A percentile compares a stretch with the other conserved stretches of the same genome.
phyloP scores from a whole-genome alignment of 2,329 filamentous ascomycete genomes.

The Sporothrix curviconia region DNA sequence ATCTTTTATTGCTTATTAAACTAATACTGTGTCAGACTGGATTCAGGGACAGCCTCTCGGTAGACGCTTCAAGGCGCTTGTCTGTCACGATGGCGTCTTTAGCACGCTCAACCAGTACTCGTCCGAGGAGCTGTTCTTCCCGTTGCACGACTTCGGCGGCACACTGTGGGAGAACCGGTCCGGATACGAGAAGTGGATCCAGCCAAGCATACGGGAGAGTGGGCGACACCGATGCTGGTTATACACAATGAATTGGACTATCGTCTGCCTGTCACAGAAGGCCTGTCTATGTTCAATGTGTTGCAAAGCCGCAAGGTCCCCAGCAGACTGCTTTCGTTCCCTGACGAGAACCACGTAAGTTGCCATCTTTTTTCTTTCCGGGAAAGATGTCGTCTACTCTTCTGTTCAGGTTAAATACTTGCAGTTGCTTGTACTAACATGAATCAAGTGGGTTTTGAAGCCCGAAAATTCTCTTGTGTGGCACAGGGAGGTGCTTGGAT shows the following conservation, averaged over 20 bases:
- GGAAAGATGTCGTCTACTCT: too few species aligned
- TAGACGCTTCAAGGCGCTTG: conserved; percentile 77
- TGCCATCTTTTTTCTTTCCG: conserved; percentile 37
- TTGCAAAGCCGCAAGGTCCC: conserved; percentile 69
- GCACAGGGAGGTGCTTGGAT: conserved; percentile 79
- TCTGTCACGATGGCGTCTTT: conserved; percentile 84
- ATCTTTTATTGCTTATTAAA: background rate
- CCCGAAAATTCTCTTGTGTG: conserved; percentile 86
- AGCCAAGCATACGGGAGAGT: conserved; percentile 56
- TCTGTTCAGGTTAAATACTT: too few species aligned
- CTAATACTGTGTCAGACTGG: conserved; percentile 51
- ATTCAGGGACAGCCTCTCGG: conserved; percentile 82
- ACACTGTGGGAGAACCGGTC: conserved; percentile 55
- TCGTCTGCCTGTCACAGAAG: conserved; percentile 76
- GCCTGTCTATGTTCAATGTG: conserved; percentile 77
- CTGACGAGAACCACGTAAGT: conserved; percentile 58
- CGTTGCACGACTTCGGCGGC: conserved; percentile 60
- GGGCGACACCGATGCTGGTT: conserved; percentile 76
- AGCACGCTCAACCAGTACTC: conserved; percentile 59
- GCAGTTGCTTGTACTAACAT: background rate
- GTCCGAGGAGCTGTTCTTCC: conserved; percentile 65
- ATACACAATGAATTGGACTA: conserved; percentile 92
- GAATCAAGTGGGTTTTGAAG: conserved; percentile 68
- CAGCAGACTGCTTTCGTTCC: conserved; percentile 74
- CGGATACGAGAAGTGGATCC: conserved; percentile 65